Conservation (phyloP, 2,329 filamentous ascomycete genomes). For the Ceratocystis harringtonii region DNA sequence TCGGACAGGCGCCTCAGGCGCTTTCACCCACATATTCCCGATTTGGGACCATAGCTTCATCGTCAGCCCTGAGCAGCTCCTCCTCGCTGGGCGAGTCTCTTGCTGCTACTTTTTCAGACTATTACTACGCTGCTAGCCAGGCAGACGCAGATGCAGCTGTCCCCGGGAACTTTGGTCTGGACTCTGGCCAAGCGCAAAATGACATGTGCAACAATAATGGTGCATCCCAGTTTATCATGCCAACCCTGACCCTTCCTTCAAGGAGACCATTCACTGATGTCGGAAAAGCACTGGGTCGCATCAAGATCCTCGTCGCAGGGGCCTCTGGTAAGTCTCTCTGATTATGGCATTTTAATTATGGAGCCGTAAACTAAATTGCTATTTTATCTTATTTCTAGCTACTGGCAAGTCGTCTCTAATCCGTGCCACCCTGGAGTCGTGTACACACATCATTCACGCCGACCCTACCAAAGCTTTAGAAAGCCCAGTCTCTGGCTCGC, state of each 20-base stretch:
- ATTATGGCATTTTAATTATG: neutral
- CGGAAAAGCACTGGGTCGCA: slow-evolving; percentile 66
- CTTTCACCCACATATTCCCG: slow-evolving; percentile 22
- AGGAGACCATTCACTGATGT: slow-evolving; percentile 79
- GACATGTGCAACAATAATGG: neutral
- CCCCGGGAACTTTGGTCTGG: slow-evolving; percentile 16
- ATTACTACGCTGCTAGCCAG: slow-evolving; percentile 13
- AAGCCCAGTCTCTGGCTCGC: slow-evolving; percentile 26
- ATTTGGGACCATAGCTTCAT: slow-evolving; percentile 19
- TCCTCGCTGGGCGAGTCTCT: slow-evolving; percentile 40
- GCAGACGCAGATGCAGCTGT: slow-evolving; percentile 24
- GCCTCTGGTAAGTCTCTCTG: slow-evolving; percentile 44
- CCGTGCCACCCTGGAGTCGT: slow-evolving; percentile 70
- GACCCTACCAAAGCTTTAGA: slow-evolving; percentile 43
- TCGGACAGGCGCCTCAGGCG: neutral
- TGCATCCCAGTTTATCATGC: slow-evolving; percentile 78
- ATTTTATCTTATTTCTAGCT: slow-evolving; percentile 31
- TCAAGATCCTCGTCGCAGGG: slow-evolving; percentile 82
- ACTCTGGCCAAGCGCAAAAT: neutral
- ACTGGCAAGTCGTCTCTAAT: slow-evolving; percentile 83
- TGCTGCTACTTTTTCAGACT: slow-evolving; percentile 33
- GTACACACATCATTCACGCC: slow-evolving; percentile 86
- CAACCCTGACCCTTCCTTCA: slow-evolving; percentile 79
- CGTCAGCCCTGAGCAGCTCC: slow-evolving; percentile 28
- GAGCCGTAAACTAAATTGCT: neutral